Base-by-base conservation (phyloP, 768 basidiomycete genomes). In the Suillus discolor region DNA sequence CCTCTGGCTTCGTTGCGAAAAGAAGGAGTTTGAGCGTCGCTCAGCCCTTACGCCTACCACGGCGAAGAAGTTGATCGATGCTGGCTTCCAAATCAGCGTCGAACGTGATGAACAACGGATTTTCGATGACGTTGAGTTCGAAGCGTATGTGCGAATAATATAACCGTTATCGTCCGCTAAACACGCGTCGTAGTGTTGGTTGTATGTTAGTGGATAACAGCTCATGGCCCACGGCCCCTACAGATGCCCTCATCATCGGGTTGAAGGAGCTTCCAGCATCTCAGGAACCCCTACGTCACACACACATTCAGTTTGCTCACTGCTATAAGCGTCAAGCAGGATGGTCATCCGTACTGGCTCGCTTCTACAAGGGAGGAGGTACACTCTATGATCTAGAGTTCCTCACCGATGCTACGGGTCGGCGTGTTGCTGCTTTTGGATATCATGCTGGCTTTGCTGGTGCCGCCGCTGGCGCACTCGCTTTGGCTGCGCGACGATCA, bases 391-490 rank as follows among this genome's bases (percentile, higher is more conserved):
- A 99, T 76, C 83, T 99, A 63, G 97, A 99, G 79, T 99, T 99
- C 80, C 83, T 99, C 68, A 91, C 87, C 68, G 94, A 99, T 74
- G 86, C 82, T 2, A 81, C 71, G 45, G 94, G 96, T 16, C 85
- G 97, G 36, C 91, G 97, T 54, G 96, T 99, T 42, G 97, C 97
- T 18, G 97, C 97, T 0, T 99, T 99, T 73, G 97, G 97, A 8
- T 99, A 91, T 81, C 93, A 99, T 76, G 97, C 97, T 15, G 97
- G 97, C 6, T 99, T 98, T 72, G 96, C 97, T n/a, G 97, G 97
- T 18, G 94, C 96, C 12, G 97, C 96, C 6, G 95, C 93, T 0
- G 91, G 93, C 25, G 93, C 92, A 9, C 84, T 99, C 34, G 94
- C 93, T 3, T 76, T 89, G 41, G 92, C 90, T 2, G 83, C 91